These are phyloP conservation scores for Pestalotiopsis sp. DNA, from an alignment of 2,329 filamentous ascomycete genomes.

Conservation along the genomic window DNA sequence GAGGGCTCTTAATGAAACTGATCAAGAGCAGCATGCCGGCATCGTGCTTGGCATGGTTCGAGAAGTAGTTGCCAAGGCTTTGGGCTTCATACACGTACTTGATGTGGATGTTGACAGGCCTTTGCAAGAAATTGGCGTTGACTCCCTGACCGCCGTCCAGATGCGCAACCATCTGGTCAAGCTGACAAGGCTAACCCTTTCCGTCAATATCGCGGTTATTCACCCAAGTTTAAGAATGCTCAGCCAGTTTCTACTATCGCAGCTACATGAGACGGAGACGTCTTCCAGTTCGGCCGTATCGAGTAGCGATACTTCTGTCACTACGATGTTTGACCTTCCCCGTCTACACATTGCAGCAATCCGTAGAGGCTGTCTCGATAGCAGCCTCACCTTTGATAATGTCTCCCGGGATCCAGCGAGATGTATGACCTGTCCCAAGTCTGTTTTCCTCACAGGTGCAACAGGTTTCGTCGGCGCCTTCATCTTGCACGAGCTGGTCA, in stretches of 20 bases:
- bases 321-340: constrained; percentile 14
- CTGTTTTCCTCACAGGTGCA: constrained; percentile 26
- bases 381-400: constrained; percentile 22
- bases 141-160: constrained; percentile 28
- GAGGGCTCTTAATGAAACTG: constrained; percentile 17
- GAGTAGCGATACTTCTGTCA: constrained; percentile 14
- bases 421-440: constrained; percentile 14
- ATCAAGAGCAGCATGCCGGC: constrained; percentile 16
- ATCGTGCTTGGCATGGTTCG: constrained; percentile 24
- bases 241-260: constrained; percentile 19
- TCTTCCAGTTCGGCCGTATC: constrained; percentile 15
- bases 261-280: constrained; percentile 15
- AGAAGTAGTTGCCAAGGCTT: constrained; percentile 23
- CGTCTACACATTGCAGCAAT: constrained; percentile 19
- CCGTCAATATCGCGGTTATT: constrained; percentile 21
- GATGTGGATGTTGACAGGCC: constrained; percentile 23
- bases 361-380: constrained; percentile 25
- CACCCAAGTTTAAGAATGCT: constrained; percentile 22
- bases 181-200: constrained; percentile 23
- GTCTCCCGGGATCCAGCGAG: constrained; percentile 9
- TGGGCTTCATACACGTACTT: constrained; percentile 19
- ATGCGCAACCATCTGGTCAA: constrained; percentile 25
- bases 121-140: constrained; percentile 26
- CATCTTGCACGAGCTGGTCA: constrained; percentile 24
- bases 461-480: constrained; percentile 29